Evolutionary conservation across 2,329 filamentous ascomycete genomes (phyloP).

Genomic region (Karstenula rhodostoma): DNA sequence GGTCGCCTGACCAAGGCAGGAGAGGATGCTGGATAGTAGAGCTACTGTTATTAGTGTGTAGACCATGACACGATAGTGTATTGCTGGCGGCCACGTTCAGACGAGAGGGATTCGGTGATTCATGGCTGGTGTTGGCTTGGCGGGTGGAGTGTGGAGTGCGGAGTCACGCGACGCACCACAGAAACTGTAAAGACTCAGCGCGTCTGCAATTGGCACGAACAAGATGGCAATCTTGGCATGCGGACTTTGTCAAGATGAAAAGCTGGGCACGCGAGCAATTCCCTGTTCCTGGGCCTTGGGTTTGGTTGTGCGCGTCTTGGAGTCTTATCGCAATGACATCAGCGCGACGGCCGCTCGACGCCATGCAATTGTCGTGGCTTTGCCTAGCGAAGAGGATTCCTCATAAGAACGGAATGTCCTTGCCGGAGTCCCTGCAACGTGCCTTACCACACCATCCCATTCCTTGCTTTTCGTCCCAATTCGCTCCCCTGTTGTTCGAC

Average conservation of each 20-base stretch:
- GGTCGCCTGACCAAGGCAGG: not conserved
- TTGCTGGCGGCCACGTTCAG: too few relatives aligned
- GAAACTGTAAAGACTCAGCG: not conserved
- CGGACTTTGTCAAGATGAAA: not conserved
- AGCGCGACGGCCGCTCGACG: not conserved
- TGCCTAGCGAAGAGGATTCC: not conserved
- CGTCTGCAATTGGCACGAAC: not conserved
- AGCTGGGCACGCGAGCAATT: slow-evolving; percentile 8
- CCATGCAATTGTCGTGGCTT: slow-evolving; percentile 4
- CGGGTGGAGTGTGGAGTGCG: not conserved
- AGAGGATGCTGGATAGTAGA: not conserved
- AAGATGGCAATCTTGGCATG: not conserved
- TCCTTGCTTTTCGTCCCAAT: not conserved
- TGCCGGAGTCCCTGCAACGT: slow-evolving; percentile 3
- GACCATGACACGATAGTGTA: too few relatives aligned
- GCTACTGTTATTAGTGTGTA: too few relatives aligned
- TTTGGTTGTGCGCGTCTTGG: not conserved
- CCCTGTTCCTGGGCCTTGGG: slow-evolving; percentile 10
- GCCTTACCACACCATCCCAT: too few relatives aligned
- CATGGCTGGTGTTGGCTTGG: not conserved
- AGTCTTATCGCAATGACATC: not conserved
- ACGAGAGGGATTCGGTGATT: too few relatives aligned
- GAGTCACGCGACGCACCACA: not conserved
- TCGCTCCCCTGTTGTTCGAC: not conserved
- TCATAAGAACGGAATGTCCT: slow-evolving; percentile 9